Evolutionary conservation across 139 green algal species (phyloP).

Genomic region (Coelastrella sp.): DNA sequence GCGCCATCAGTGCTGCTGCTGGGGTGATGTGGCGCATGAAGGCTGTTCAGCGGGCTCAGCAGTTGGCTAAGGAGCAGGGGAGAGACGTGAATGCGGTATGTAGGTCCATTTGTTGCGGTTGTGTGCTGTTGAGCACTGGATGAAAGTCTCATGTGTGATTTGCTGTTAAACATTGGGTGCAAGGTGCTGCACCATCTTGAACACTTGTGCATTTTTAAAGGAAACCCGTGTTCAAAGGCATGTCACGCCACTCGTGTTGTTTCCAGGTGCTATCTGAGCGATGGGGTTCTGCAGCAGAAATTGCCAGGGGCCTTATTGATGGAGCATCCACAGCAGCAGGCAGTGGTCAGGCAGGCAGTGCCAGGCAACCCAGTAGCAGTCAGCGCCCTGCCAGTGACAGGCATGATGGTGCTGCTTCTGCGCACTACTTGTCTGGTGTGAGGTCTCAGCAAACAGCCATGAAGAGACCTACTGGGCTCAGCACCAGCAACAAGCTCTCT

Average conservation of each 20-base stretch:
- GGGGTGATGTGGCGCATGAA: conserved; percentile 94
- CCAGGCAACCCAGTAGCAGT: not conserved
- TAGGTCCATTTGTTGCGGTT: not conserved
- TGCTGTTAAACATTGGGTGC: not conserved
- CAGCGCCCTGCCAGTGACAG: not conserved
- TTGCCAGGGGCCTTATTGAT: conserved; percentile 65
- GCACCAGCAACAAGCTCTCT: not conserved
- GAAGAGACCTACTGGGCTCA: conserved; percentile 52
- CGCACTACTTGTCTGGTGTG: conserved; percentile 28
- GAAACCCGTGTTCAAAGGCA: not conserved
- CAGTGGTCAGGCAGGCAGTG: not conserved
- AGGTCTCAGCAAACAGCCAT: conserved; percentile 58
- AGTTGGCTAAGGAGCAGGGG: conserved; percentile 76
- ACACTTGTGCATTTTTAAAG: not conserved
- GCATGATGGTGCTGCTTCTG: not conserved
- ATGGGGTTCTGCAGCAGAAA: conserved; percentile 80
- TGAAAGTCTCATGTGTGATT: too few relatives aligned
- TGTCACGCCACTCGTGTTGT: not conserved
- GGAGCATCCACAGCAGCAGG: conserved; percentile 55
- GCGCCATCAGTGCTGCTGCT: conserved; percentile 80
- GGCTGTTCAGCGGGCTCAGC: conserved; percentile 87
- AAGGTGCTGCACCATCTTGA: not conserved
- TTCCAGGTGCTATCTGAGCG: conserved; percentile 59
- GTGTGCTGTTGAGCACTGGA: not conserved
- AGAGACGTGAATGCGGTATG: conserved; percentile 39